Conservation (phyloP, 2,329 filamentous ascomycete species). For the Fusarium pilosicola region DNA sequence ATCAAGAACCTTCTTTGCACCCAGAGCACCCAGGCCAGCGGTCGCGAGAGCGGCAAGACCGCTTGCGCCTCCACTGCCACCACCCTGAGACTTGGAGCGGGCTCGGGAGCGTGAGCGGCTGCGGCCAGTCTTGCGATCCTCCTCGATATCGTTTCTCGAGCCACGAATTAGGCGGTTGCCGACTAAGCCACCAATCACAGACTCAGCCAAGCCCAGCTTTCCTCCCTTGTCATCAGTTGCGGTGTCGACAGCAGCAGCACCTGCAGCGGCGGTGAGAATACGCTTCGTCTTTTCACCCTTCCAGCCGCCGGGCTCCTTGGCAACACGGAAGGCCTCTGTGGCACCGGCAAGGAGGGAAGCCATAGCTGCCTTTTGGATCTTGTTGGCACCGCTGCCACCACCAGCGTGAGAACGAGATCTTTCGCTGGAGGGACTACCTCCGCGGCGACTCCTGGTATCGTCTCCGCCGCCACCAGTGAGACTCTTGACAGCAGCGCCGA, state of each 20-base stretch:
- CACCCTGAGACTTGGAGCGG: conserved; percentile 62
- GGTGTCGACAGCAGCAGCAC: conserved; percentile 87
- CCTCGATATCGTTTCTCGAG: conserved; percentile 72
- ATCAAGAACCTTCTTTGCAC: conserved; percentile 68
- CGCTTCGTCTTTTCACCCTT: conserved; percentile 92
- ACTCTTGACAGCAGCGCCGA: conserved; percentile 70
- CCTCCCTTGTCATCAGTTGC: conserved; percentile 78
- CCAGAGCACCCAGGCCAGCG: conserved; percentile 68
- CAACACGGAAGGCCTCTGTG: conserved; percentile 88
- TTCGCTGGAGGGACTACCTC: conserved; percentile 56
- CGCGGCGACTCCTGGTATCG: conserved; percentile 62
- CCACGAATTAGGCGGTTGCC: conserved; percentile 89
- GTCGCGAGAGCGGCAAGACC: conserved; percentile 72
- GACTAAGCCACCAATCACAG: conserved; percentile 87
- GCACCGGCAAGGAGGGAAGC: conserved; percentile 90
- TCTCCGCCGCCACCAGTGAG: conserved; percentile 61
- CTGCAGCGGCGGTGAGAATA: conserved; percentile 85
- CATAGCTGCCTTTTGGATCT: conserved; percentile 87
- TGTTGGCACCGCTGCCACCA: conserved; percentile 61
- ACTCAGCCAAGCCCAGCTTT: conserved; percentile 85
- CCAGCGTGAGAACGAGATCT: conserved; percentile 64
- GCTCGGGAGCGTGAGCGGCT: conserved; percentile 76
- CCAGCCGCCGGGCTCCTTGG: conserved; percentile 90
- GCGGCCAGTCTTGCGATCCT: conserved; percentile 67
- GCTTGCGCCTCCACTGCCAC: conserved; percentile 52